Evolutionary conservation across 208 protist species (phyloP), one percentile per base, ranked within the genome.

Genomic region (Leptomonas seymouri): DNA sequence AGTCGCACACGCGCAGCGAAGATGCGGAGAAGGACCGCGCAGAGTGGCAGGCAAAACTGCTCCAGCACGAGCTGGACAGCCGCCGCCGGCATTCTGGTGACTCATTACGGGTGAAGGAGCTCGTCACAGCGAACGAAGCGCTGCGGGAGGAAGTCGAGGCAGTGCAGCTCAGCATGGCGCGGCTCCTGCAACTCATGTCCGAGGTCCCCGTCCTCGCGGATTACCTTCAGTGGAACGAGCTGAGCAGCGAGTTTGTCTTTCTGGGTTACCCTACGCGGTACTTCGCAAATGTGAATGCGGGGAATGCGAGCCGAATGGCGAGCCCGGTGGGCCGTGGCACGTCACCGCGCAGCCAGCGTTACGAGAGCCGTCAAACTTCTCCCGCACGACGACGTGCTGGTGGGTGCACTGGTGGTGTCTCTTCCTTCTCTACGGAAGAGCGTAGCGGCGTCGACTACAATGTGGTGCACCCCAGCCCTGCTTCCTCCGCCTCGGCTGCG

Each of bases 141-240:
- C 57, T 93, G 28, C 76, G 74, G 45, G 82, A 87, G 54, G 80
- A 91, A 51, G 77, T 91, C 21, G 78, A 86, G 36, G 82, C 69
- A 7, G 76, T 81, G 45, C 88, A 76, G 42, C 66, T 89, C 7
- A 94, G 91, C 67, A 85, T 91, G 76, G 81, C 85, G 25, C 84
- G 88, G 8, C 73, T 96, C 68, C 76, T 96, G 65, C 81, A 74
- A n/a, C 58, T 96, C 23, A 71, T 96, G 50, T 66, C 72, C 8
- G 76, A 90, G 53, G 85, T 96, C n/a, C 91, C 91, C n/a, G 61
- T 73, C 18, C 67, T 96, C 60, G 63, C 62, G 14, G 68, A 81
- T 27, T 93, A 85, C 61, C 60, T 96, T 51, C 53, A 56, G 64
- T 85, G 76, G 84, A 84, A 80, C 59, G 85, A 83, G 66, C 62